Conservation (phyloP, 257 asterid genomes). For the Solanum piurae region DNA sequence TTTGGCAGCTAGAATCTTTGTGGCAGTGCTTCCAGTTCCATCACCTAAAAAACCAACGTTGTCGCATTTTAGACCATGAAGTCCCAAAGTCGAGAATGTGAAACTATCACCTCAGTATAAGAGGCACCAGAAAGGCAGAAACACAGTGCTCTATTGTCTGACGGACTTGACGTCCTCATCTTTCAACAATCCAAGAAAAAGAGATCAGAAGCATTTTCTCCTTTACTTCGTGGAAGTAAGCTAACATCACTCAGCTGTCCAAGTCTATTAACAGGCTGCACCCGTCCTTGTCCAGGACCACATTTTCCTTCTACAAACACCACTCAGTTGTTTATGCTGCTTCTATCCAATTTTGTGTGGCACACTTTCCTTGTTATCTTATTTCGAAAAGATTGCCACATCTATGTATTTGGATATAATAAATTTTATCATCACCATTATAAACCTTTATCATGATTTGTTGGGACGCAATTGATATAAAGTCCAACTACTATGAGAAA, state of each 20-base stretch:
- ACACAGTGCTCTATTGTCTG: neutral
- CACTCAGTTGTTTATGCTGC: neutral
- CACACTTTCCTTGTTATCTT: neutral
- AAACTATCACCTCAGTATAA: neutral
- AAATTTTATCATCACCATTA: neutral
- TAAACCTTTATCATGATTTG: neutral
- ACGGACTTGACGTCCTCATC: neutral
- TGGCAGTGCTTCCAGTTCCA: neutral
- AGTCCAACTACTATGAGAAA: neutral
- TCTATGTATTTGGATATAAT: neutral
- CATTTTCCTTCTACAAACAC: neutral
- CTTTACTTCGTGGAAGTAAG: neutral
- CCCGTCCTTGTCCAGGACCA: neutral
- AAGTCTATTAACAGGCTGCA: neutral
- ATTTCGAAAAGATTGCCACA: neutral
- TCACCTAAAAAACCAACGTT: neutral
- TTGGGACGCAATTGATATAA: neutral
- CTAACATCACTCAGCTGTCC: neutral
- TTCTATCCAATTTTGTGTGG: neutral
- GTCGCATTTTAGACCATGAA: neutral
- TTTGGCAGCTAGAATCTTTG: constrained; percentile 28
- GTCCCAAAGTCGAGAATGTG: neutral
- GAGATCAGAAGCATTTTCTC: neutral
- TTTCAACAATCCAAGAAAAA: neutral
- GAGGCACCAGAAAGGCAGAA: neutral